Evolutionary conservation across 192 early-diverging fungal species (phyloP).

Genomic region (Coemansia sp.): DNA sequence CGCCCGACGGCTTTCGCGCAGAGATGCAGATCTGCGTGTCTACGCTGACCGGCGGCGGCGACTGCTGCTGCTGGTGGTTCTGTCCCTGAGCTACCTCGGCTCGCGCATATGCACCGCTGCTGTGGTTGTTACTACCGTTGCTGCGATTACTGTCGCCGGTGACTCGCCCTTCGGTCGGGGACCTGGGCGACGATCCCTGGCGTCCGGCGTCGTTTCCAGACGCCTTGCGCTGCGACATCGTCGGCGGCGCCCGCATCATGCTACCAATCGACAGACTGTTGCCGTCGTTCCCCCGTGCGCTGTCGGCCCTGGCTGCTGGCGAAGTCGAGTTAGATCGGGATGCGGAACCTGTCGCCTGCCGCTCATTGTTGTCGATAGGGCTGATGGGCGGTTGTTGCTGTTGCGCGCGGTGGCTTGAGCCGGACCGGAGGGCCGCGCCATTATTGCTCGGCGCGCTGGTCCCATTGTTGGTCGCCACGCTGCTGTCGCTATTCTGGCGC

Average conservation of each 20-base stretch:
- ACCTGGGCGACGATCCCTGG: conserved; percentile 13
- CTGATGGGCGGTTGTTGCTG: conserved; percentile 3
- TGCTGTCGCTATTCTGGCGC: conserved; percentile 10
- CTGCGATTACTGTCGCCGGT: conserved; percentile 4
- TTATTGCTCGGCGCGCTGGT: not conserved
- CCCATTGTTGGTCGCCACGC: conserved; percentile 3
- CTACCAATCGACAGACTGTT: conserved; percentile 30
- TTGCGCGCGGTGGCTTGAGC: conserved; percentile 12
- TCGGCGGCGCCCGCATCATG: conserved; percentile 30
- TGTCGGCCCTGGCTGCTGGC: not conserved
- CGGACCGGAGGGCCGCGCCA: not conserved
- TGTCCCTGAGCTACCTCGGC: not conserved
- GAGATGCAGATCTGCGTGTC: conserved; percentile 42
- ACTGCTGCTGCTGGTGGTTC: not conserved
- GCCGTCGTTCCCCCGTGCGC: not conserved
- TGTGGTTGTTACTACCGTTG: conserved; percentile 1
- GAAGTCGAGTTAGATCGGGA: conserved; percentile 5
- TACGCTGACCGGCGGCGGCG: conserved; percentile 8
- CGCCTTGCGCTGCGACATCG: conserved; percentile 2
- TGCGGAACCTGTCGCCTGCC: not conserved
- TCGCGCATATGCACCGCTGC: not conserved
- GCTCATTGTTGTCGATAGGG: conserved; percentile 11
- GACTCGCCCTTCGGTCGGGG: conserved; percentile 6
- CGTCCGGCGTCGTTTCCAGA: conserved; percentile 5
- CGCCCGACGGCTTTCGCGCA: conserved; percentile 20